Base-by-base conservation (phyloP, 495 filamentous ascomycete genomes). In the Bathelium albidoporum region DNA sequence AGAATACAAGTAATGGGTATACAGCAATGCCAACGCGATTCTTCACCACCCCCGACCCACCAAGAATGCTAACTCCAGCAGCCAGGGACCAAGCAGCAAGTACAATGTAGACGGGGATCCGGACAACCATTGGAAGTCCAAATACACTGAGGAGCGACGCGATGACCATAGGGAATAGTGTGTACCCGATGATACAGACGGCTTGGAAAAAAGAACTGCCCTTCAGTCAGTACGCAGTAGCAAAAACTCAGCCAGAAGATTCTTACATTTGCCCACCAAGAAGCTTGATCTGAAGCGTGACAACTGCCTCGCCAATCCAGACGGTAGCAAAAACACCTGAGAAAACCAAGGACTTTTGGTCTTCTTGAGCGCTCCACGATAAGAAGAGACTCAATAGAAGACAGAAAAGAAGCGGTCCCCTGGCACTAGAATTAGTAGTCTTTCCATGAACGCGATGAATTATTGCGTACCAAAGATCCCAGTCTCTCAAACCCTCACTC, bases 231-330 rank as follows among this genome's bases (percentile, higher is more conserved):
- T 63, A 36, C 43, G 55, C 31, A 14, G 28, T 28, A n/a, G 60
- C 59, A 12, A 63, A n/a, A 34, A 31, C 16, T n/a, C 10, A 5
- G 39, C n/a, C 63, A 16, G 22, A 16, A 9, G 24, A n/a, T 11
- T 83, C 90, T 76, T 78, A 97, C 94, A 98, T 97, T 80, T 95
- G 96, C 29, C 94, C 94, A 58, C 94, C 94, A 64, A 99, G 78
- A 70, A 99, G 78, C 80, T 96, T 96, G 72, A 99, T 97, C 83
- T 99, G 94, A 72, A 93, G 77, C n/a, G 94, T 99, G 64, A 99
- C 92, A 18, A 97, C 89, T 1, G 93, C 92, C 80, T 97, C 91
- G 9, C 92, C 94, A 60, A 97, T 84, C 94, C 94, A 99, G 41
- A 99, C 89, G 70, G 94, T 87, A 28, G 89, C 87, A 78, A 99